Base-by-base conservation (phyloP, 495 filamentous ascomycete species). In the Daldinia loculata region DNA sequence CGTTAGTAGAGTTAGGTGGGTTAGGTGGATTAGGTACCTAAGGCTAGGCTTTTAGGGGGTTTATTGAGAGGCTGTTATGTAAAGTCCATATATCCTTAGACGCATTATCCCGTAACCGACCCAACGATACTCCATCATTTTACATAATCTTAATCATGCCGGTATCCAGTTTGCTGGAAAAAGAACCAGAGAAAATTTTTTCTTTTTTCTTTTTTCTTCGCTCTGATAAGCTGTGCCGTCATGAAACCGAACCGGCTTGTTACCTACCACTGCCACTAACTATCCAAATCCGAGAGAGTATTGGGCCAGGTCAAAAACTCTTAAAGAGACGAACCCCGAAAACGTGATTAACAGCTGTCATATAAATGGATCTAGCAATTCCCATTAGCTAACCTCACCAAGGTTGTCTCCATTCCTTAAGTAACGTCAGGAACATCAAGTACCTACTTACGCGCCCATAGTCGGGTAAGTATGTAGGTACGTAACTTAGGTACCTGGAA, bases 111-210 rank as follows among this genome's bases (percentile, higher is more conserved):
- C 29, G 17, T 36, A 29, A 19, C 53, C 26, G 68, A 72, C 71
- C 71, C 71, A 78, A 76, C 72, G 61, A 61, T 62, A 48, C 58
- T 62, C 48, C 50, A 75, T 79, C 34, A 19, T 73, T 76, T 80
- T 80, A 80, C 78, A 75, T 80, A 80, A 80, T 79, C 69, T 48
- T 34, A 76, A 71, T 68, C 68, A 70, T 60, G 43, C 41, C 51
- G 6, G 64, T 63, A 69, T 70, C 71, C 67, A 65, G 56, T 69
- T 71, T 71, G 63, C 57, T 68, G 27, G 58, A 26, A 56, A 41
- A 39, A 51, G 58, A 64, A 48, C 29, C 26, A 48, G 36, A 27
- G 36, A 34, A 22, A 68, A 65, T 61, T 50, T 29, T 65, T 66
- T 32, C 56, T 59, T 36, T 19, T 56, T 30, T 36, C 24, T 14